These are phyloP conservation scores for Globisporangium takayamanum DNA, from an alignment of 352 stramenopile genomes.

Conservation along the genomic window DNA sequence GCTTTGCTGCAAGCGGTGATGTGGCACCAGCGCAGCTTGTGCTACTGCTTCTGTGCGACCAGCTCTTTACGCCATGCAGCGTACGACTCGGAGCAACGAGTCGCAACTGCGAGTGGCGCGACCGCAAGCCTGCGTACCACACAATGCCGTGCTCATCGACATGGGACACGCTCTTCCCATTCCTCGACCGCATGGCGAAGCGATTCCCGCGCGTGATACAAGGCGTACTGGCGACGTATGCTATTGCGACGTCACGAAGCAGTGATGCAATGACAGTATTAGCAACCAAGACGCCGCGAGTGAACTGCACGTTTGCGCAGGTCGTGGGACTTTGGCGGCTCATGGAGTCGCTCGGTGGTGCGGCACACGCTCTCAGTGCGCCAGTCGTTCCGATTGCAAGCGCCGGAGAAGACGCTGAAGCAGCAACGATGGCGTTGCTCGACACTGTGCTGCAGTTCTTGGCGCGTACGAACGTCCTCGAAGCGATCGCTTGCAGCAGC, in stretches of 20 bases:
- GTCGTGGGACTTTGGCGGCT: constrained; percentile 50
- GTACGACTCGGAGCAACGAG: constrained; percentile 15
- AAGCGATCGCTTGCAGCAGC: neutral
- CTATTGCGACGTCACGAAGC: neutral
- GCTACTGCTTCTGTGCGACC: constrained; percentile 37
- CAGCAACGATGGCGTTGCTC: constrained; percentile 7
- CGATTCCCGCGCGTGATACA: constrained; percentile 22
- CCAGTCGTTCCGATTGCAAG: constrained; percentile 4
- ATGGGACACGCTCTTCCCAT: constrained; percentile 55
- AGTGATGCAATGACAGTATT: neutral
- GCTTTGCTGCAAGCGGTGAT: constrained; percentile 8
- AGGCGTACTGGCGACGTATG: constrained; percentile 16
- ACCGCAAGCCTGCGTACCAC: constrained; percentile 48
- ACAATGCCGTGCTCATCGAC: constrained; percentile 52
- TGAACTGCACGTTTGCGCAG: constrained; percentile 59
- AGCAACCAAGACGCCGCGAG: constrained; percentile 1
- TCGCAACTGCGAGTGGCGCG: constrained; percentile 41
- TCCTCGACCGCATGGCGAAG: constrained; percentile 31
- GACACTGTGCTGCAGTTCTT: constrained; percentile 24
- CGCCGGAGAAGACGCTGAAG: constrained; percentile 6
- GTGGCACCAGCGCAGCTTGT: constrained; percentile 12
- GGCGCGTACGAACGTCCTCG: constrained; percentile 16
- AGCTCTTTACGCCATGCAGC: constrained; percentile 31
- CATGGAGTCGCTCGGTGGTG: constrained; percentile 30
- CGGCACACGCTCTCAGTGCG: constrained; percentile 2